Evolutionary conservation across 1,284 basidiomycete genomes (phyloP).

Genomic region (Crocinoboletus sp.): DNA sequence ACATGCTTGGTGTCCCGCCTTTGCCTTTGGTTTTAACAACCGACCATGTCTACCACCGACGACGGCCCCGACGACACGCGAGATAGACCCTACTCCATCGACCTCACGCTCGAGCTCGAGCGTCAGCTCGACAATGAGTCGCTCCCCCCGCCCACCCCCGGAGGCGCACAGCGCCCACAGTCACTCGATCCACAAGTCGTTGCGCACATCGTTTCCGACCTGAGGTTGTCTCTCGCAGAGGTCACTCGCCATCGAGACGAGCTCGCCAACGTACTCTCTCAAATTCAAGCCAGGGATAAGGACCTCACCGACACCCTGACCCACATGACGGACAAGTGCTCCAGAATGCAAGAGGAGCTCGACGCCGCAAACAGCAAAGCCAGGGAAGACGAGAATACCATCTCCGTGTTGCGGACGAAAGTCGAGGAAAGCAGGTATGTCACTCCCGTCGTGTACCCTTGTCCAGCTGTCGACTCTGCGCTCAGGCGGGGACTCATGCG

Average conservation of each 20-base stretch:
- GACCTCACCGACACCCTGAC: conserved; percentile 57
- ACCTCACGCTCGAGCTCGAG: conserved; percentile 72
- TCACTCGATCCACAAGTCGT: conserved; percentile 70
- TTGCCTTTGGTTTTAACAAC: conserved; percentile 1
- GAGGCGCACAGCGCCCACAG: conserved; percentile 38
- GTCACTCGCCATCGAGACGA: conserved; percentile 65
- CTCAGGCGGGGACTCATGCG: conserved; percentile 81
- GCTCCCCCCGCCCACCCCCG: conserved; percentile 41
- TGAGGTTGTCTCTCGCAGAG: conserved; percentile 56
- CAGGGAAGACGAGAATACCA: conserved; percentile 78
- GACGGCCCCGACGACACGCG: conserved; percentile 3
- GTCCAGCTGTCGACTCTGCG: conserved; percentile 1
- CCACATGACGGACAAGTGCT: conserved; percentile 60
- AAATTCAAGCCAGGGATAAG: conserved; percentile 50
- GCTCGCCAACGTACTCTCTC: conserved; percentile 46
- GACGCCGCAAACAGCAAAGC: conserved; percentile 54
- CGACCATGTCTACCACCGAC: conserved; percentile 23
- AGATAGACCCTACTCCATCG: conserved; percentile 56
- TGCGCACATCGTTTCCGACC: conserved; percentile 65
- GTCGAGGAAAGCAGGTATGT: conserved; percentile 86
- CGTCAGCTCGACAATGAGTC: conserved; percentile 66
- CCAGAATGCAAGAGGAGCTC: conserved; percentile 57
- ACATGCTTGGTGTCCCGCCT: not conserved
- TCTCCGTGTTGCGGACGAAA: conserved; percentile 74
- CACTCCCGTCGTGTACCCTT: not conserved